These are phyloP conservation scores for Violaceomyces palustris DNA, from an alignment of 1,284 basidiomycete species.

Conservation along the genomic window DNA sequence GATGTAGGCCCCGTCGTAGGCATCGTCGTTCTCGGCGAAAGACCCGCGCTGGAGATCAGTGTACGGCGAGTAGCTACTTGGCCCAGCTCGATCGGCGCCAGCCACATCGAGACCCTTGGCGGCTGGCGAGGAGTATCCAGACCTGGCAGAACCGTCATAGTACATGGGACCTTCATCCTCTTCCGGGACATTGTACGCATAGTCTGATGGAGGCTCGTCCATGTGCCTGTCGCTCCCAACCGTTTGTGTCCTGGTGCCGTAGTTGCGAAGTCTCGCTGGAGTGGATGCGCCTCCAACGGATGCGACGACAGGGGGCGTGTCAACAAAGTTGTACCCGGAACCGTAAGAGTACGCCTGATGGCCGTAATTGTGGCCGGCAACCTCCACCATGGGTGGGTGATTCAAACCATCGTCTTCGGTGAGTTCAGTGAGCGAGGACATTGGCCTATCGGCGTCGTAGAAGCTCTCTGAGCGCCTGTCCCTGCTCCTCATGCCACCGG, in stretches of 20 bases:
- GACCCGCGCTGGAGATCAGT: slow-evolving; percentile 19
- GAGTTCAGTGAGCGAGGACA: too few species aligned
- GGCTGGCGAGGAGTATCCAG: slow-evolving; percentile 24
- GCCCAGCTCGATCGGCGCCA: slow-evolving; percentile 2
- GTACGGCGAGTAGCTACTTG: slow-evolving; percentile 22
- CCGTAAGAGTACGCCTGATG: too few species aligned
- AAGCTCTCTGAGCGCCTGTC: too few species aligned
- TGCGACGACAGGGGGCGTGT: not conserved
- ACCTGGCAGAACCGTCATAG: slow-evolving; percentile 21
- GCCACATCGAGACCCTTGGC: slow-evolving; percentile 23
- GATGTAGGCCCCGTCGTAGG: slow-evolving; percentile 1
- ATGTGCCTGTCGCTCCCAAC: not conserved
- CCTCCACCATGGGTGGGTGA: too few species aligned
- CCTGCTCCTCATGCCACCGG: too few species aligned
- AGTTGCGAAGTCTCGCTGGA: slow-evolving; percentile 10
- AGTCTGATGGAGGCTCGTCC: too few species aligned
- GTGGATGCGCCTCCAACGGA: not conserved
- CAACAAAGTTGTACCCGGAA: too few species aligned
- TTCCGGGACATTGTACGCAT: too few species aligned
- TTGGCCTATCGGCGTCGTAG: too few species aligned
- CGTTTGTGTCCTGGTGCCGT: slow-evolving; percentile 8
- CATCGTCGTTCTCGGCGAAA: slow-evolving; percentile 2
- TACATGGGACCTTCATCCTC: slow-evolving; percentile 26
- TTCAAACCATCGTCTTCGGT: too few species aligned
- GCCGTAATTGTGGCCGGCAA: too few species aligned